Evolutionary conservation across 2,329 filamentous ascomycete species (phyloP).

Genomic region (Verticillium longisporum): DNA sequence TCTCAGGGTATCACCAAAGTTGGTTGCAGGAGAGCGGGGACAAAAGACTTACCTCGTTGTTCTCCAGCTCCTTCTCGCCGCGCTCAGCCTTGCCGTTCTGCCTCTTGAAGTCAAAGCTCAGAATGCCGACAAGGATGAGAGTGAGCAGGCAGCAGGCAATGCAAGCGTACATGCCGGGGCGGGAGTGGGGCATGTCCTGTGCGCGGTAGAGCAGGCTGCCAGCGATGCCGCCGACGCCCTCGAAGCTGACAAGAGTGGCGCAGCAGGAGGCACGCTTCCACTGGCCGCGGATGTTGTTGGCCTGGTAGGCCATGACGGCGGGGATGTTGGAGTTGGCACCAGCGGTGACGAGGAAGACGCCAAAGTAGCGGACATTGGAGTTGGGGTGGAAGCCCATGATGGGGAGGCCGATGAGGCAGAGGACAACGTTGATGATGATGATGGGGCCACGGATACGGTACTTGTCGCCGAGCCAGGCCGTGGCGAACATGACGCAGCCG

Average conservation of each 20-base stretch:
- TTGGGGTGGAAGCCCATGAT: conserved; percentile 62
- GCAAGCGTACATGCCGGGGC: conserved; percentile 48
- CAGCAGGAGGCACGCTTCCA: conserved; percentile 81
- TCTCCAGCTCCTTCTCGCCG: conserved; percentile 45
- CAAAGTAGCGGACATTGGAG: conserved; percentile 59
- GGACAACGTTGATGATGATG: conserved; percentile 56
- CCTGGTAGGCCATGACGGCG: conserved; percentile 69
- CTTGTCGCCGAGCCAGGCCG: conserved; percentile 60
- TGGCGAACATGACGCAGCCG: conserved; percentile 53
- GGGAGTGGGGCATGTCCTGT: conserved; percentile 47
- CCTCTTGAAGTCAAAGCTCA: conserved; percentile 32
- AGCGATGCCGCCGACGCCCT: conserved; percentile 72
- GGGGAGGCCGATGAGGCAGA: conserved; percentile 62
- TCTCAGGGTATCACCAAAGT: neutral
- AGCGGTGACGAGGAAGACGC: conserved; percentile 68
- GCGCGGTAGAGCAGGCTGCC: conserved; percentile 65
- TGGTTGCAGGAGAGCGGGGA: neutral
- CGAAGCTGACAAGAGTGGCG: conserved; percentile 68
- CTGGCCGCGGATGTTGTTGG: conserved; percentile 81
- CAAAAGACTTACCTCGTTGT: conserved; percentile 34
- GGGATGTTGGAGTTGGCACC: conserved; percentile 76
- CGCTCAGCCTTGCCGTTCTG: conserved; percentile 45
- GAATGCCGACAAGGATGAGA: conserved; percentile 34
- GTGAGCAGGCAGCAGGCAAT: conserved; percentile 41
- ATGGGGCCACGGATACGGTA: conserved; percentile 60